Base-by-base conservation (phyloP, 1,284 basidiomycete genomes). In the Trichosporon coremiiforme region DNA sequence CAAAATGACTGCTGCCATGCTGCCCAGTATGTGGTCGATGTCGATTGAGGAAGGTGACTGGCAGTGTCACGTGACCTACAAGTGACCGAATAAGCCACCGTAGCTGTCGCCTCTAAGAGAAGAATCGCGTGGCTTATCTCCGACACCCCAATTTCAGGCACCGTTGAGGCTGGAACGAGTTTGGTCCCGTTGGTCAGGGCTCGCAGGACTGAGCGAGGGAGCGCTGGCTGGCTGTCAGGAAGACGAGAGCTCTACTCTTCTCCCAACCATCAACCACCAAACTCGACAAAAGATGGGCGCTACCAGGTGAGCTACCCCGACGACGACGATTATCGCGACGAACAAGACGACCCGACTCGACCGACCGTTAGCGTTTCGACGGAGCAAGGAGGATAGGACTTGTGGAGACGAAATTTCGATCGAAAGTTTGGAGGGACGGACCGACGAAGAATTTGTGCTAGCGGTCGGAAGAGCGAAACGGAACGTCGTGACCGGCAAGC, bases 201-300 rank as follows among this genome's bases (percentile, higher is more conserved):
- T 5, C 29, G 10, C 36, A 38, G 4, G 13, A 6, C 57, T 29
- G 7, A 25, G 57, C 55, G 29, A 62, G 57, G 57, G 29, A 62
- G 57, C 57, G 57, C 57, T 62, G 57, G 57, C 57, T 33, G 57
- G 57, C 33, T 62, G 29, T 15, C 35, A 62, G 57, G 25, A 35
- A 62, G 15, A 62, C 57, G 29, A 33, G 31, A 33, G 29, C 29
- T 62, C 57, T 62, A 17, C 29, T 33, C 31, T 31, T 62, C 57
- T 62, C 29, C 57, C 57, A 62, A 62, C 57, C 57, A 35, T 62
- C 57, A 62, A 62, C 57, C 57, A 33, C 57, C 57, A 62, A 62
- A 62, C 57, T 62, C 57, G 57, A 62, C 57, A 62, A 62, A 62
- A 62, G 57, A 62, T 67, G 66, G 66, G 66, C 60, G 66, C 66